A percentile compares a stretch with the other conserved stretches of the same genome.
phyloP scores from a whole-genome alignment of 2,329 filamentous ascomycete species.

The Fusarium sambucinum region DNA sequence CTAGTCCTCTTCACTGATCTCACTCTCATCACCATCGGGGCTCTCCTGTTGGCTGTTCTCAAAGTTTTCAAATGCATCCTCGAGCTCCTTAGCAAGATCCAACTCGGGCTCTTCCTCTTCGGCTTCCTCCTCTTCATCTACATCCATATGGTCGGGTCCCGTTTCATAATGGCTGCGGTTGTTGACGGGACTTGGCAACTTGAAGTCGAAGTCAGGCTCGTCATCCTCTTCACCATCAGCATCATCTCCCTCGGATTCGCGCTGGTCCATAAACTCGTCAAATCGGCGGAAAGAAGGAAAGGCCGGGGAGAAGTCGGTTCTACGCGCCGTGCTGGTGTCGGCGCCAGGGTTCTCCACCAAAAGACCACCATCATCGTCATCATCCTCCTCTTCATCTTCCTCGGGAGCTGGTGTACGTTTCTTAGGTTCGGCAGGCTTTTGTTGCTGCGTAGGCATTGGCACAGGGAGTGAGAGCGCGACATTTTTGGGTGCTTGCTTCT shows the following conservation, averaged over 20 bases:
- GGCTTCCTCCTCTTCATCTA: constrained; percentile 48
- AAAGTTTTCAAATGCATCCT: constrained; percentile 64
- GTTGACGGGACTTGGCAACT: constrained; percentile 67
- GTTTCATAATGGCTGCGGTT: constrained; percentile 48
- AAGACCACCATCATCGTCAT: constrained; percentile 68
- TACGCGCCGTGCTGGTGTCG: constrained; percentile 52
- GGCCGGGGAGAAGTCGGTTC: constrained; percentile 62
- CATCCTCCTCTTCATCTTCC: constrained; percentile 66
- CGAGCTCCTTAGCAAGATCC: constrained; percentile 65
- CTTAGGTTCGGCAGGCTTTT: constrained; percentile 44
- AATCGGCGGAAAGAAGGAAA: constrained; percentile 63
- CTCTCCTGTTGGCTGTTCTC: constrained; percentile 65
- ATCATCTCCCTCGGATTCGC: constrained; percentile 61
- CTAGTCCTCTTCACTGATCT: constrained; percentile 75
- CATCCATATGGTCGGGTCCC: constrained; percentile 47
- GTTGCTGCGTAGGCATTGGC: constrained; percentile 39
- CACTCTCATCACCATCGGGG: constrained; percentile 69
- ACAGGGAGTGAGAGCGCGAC: constrained; percentile 55
- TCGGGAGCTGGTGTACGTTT: constrained; percentile 53
- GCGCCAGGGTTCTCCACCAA: constrained; percentile 71
- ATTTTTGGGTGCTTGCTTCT: constrained; percentile 53
- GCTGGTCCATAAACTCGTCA: constrained; percentile 64
- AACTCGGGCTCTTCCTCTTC: constrained; percentile 50
- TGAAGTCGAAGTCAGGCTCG: constrained; percentile 64
- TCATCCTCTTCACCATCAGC: constrained; percentile 62